Percentiles rank a stretch among this genome's conserved stretches.
These are phyloP conservation scores for Neonectria coccinea DNA, from an alignment of 2,329 filamentous ascomycete species.

Conservation along the genomic window DNA sequence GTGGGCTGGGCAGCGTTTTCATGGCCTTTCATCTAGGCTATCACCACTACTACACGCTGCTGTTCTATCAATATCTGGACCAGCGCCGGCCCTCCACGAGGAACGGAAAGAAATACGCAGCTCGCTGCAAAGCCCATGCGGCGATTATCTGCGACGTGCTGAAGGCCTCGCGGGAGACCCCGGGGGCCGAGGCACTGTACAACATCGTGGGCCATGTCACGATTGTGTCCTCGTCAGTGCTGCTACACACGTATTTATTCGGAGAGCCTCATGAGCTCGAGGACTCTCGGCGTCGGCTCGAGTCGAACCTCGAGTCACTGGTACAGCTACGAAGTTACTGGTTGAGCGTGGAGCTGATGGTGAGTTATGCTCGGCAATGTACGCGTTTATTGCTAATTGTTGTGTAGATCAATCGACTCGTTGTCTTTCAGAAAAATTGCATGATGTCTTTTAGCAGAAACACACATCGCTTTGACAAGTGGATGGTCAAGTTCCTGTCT, in stretches of 20 bases:
- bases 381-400: constrained; percentile 11
- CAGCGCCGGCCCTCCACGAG: constrained; percentile 43
- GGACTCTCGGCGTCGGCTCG: constrained; percentile 40
- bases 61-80: constrained; percentile 52
- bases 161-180: constrained; percentile 39
- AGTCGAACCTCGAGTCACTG: constrained; percentile 49
- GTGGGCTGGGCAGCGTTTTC: constrained; percentile 48
- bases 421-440: constrained; percentile 50
- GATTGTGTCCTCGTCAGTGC: constrained; percentile 50
- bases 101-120: constrained; percentile 47
- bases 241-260: constrained; percentile 50
- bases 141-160: constrained; percentile 47
- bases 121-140: constrained; percentile 48
- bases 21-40: constrained; percentile 51
- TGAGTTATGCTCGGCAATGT: constrained; percentile 2
- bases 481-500: constrained; percentile 59
- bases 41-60: constrained; percentile 50
- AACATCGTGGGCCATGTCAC: constrained; percentile 52
- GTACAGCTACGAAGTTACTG: constrained; percentile 49
- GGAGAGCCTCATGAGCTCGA: constrained; percentile 48
- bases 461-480: constrained; percentile 58
- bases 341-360: constrained; percentile 52
- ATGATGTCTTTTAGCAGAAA: constrained; percentile 43
- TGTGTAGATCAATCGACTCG: constrained; percentile 47
- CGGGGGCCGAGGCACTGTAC: constrained; percentile 46